Percentiles rank a stretch among this genome's conserved stretches.
Conservation (phyloP, 1,139 yeast genomes). For the Pichia sp. region DNA sequence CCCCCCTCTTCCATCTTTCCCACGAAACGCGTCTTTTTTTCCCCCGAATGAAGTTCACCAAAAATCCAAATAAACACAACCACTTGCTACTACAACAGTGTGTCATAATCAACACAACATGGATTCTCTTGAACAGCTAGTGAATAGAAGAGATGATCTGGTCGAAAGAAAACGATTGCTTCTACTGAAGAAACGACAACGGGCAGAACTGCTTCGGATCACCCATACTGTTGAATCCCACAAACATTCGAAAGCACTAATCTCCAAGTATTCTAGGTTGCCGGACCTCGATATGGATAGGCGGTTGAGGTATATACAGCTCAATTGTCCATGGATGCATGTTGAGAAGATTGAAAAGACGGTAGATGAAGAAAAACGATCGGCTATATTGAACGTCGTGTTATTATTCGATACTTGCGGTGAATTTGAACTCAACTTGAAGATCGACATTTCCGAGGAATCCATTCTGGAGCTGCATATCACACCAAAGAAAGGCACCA, state of each 20-base stretch:
- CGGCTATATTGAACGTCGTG: not conserved
- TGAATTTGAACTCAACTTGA: not conserved
- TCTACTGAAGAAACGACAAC: no score
- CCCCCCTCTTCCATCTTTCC: no score
- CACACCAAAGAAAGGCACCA: not conserved
- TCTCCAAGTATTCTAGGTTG: conserved; percentile 16
- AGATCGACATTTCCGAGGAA: not conserved
- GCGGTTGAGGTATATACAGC: conserved; percentile 14
- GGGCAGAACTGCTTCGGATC: no score
- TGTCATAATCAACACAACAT: no score
- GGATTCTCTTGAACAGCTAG: no score
- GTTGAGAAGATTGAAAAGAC: conserved; percentile 4
- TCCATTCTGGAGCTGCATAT: not conserved
- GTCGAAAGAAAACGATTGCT: no score
- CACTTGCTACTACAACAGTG: no score
- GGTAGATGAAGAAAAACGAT: not conserved
- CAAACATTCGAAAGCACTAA: not conserved
- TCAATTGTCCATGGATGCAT: conserved; percentile 22
- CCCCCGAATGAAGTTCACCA: no score
- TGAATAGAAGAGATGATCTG: no score
- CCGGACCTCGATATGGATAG: conserved; percentile 21
- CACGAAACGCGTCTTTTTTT: no score
- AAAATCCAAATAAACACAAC: no score
- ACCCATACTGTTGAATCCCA: not conserved
- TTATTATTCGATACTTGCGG: not conserved